Percentiles rank a stretch among this genome's conserved stretches.
phyloP scores from a whole-genome alignment of 1,139 yeast species.

The Spathaspora jeffriesii region DNA sequence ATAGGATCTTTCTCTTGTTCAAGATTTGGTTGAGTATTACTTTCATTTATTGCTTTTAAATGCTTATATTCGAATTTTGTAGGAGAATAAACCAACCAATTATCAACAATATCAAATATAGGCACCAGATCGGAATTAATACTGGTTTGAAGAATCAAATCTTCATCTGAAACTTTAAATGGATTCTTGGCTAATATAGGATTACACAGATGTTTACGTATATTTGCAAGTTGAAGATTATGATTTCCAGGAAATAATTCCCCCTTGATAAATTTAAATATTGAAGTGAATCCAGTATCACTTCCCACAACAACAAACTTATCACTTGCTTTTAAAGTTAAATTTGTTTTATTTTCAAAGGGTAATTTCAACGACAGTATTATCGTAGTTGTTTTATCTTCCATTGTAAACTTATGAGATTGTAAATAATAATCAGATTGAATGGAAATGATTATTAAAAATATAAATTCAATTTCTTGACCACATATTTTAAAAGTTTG shows the following conservation, averaged over 20 bases:
- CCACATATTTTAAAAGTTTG: slow-evolving; percentile 2
- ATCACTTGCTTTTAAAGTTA: slow-evolving; percentile 21
- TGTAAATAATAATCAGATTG: neutral
- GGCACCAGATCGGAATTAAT: slow-evolving; percentile 34
- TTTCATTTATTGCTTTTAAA: slow-evolving; percentile 21
- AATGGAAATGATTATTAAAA: slow-evolving; percentile 2
- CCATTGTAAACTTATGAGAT: slow-evolving; percentile 1
- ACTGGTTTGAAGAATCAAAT: slow-evolving; percentile 33
- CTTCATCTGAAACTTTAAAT: slow-evolving; percentile 19
- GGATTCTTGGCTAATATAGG: slow-evolving; percentile 21
- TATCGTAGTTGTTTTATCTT: neutral
- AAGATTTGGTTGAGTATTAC: neutral
- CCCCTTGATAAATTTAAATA: slow-evolving; percentile 13
- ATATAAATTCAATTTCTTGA: neutral
- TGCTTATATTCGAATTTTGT: slow-evolving; percentile 34
- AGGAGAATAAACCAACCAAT: slow-evolving; percentile 54
- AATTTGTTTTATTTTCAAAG: neutral
- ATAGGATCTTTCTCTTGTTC: slow-evolving; percentile 14
- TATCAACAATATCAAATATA: slow-evolving; percentile 51
- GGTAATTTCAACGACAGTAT: slow-evolving; percentile 2
- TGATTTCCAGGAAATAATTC: slow-evolving; percentile 18
- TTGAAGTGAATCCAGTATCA: slow-evolving; percentile 23
- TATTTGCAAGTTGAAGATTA: slow-evolving; percentile 19
- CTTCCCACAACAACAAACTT: slow-evolving; percentile 24
- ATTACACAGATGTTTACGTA: slow-evolving; percentile 24